Conservation (phyloP, 805 yeast genomes). For the Yamadazyma insecticola region DNA sequence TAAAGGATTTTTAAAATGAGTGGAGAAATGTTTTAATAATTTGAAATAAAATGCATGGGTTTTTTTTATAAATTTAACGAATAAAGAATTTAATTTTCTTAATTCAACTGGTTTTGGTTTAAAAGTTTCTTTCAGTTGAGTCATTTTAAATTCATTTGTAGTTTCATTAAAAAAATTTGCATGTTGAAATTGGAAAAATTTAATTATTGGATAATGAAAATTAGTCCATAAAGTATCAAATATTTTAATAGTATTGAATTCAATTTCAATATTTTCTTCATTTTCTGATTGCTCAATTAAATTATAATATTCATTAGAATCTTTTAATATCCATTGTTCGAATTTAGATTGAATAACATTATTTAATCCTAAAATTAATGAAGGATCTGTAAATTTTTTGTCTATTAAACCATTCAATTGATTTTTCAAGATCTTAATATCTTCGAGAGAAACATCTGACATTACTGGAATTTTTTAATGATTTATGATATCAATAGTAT, state of each 20-base stretch:
- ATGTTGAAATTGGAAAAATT: slow-evolving; percentile 45
- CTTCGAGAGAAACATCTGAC: slow-evolving; percentile 5
- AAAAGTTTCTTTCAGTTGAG: slow-evolving; percentile 12
- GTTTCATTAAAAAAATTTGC: slow-evolving; percentile 17
- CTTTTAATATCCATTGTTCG: slow-evolving; percentile 33
- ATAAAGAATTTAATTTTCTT: slow-evolving; percentile 50
- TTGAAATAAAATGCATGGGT: slow-evolving; percentile 44
- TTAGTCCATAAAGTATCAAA: slow-evolving; percentile 54
- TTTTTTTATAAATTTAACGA: slow-evolving; percentile 45
- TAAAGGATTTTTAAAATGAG: slow-evolving; percentile 31
- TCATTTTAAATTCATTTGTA: slow-evolving; percentile 7
- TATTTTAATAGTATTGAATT: slow-evolving; percentile 33
- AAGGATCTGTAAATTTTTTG: slow-evolving; percentile 30
- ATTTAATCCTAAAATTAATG: slow-evolving; percentile 45
- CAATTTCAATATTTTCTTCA: slow-evolving; percentile 9
- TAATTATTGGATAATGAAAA: slow-evolving; percentile 61
- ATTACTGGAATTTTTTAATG: too few relatives aligned
- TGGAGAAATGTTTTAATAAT: slow-evolving; percentile 36
- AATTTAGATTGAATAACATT: slow-evolving; percentile 47
- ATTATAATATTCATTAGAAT: slow-evolving; percentile 28
- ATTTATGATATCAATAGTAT: too few relatives aligned
- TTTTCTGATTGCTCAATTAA: slow-evolving; percentile 6
- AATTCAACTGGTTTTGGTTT: slow-evolving; percentile 46
- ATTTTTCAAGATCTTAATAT: slow-evolving; percentile 13
- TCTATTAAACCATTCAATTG: slow-evolving; percentile 17